Base-by-base conservation (phyloP, 305 asterid species). In the Rubia occidens region DNA sequence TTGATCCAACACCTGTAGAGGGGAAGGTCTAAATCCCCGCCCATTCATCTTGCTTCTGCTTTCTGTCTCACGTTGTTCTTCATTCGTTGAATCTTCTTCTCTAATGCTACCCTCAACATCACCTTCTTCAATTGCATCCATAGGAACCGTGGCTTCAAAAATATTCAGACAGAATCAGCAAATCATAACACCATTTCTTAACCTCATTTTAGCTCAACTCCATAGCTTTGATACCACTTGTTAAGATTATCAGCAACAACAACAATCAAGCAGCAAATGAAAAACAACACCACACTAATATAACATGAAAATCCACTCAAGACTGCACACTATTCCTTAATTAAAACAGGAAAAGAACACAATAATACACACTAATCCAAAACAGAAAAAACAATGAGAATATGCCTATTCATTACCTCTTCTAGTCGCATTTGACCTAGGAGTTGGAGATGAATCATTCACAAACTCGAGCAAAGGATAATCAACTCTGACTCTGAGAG, bases 41-140 rank as follows among this genome's bases (percentile, higher is more conserved):
- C 2, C 32, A 24, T 64, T 60, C 29, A 3, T 62, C 66, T 66
- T 47, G 47, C 61, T 62, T 39, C 47, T 35, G 14, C 61, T 39
- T 26, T 35, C 51, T 60, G 68, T 2, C 69, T 70, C 51, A n/a
- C 64, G 18, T 15, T 17, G 21, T 13, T 56, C 61, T 72, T 77
- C 85, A 5, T 80, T 87, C 65, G 61, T 67, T n/a, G 18, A 62
- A 64, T 55, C 67, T 45, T 72, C 81, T 66, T 78, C 86, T 1
- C 59, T 54, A 72, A 66, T 80, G 75, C 82, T 86, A 15, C 6
- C 56, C 56, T 51, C 56, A 51, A 1, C 8, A 51, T 51, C 96
- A 47, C 82, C 88, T 83, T 91, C 96, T 55, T 87, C 89, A 68
- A 89, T 87, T 42, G 70, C 79, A 37, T 82, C 85, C 89, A 86